Evolutionary conservation across 1,139 yeast genomes (phyloP).

Genomic region (Zygosaccharomyces pseudobailii): DNA sequence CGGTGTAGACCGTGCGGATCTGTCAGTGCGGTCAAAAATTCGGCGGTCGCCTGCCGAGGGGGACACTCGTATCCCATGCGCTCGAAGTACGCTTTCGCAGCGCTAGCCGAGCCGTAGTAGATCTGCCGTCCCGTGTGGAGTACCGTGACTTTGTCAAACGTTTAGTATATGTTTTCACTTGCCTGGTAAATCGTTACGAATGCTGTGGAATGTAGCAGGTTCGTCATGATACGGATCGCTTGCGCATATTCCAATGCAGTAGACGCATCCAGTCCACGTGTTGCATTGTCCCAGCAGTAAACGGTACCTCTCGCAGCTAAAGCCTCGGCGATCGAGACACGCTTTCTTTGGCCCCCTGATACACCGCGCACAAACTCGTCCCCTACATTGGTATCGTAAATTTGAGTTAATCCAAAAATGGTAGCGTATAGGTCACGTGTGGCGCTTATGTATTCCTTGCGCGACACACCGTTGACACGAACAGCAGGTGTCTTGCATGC

Average conservation of each 20-base stretch:
- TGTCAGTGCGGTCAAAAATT: constrained; percentile 41
- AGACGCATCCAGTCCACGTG: constrained; percentile 48
- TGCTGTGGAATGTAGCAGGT: constrained; percentile 41
- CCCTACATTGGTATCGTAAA: constrained; percentile 40
- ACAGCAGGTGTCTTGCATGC: constrained; percentile 35
- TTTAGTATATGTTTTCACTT: constrained; percentile 44
- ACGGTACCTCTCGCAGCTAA: constrained; percentile 43
- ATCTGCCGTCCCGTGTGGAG: constrained; percentile 43
- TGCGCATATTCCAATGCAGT: constrained; percentile 48
- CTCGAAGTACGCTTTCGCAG: constrained; percentile 42
- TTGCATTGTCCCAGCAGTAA: constrained; percentile 53
- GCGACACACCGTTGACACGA: constrained; percentile 37
- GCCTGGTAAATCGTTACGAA: constrained; percentile 50
- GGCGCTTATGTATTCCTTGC: constrained; percentile 45
- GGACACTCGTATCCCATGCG: constrained; percentile 40
- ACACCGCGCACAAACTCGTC: constrained; percentile 42
- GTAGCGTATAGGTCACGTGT: constrained; percentile 39
- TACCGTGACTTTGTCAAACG: constrained; percentile 45
- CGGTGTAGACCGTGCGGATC: constrained; percentile 2
- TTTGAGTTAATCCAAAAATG: constrained; percentile 41
- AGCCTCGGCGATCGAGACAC: constrained; percentile 46
- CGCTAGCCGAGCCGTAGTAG: constrained; percentile 42
- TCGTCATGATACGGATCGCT: constrained; percentile 43
- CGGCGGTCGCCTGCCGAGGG: constrained; percentile 51
- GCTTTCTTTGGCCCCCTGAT: constrained; percentile 45